phyloP scores from a whole-genome alignment of 2,329 filamentous ascomycete species.

The Nannizziopsis barbatae region DNA sequence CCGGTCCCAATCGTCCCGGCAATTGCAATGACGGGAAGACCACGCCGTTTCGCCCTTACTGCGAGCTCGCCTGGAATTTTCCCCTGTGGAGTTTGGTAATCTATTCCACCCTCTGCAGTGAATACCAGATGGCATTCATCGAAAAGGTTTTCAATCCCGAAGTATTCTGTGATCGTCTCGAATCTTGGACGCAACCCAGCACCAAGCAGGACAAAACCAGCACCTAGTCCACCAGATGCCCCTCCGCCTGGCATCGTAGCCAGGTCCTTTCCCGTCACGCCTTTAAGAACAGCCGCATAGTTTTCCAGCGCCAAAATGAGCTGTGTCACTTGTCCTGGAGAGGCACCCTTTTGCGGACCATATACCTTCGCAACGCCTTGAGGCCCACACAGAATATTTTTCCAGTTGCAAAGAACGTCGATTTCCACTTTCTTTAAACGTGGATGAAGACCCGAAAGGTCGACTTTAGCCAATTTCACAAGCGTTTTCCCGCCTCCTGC shows the following conservation, averaged over 20 bases:
- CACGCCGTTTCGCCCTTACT: slow-evolving; percentile 36
- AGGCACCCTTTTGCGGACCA: slow-evolving; percentile 44
- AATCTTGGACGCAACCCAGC: slow-evolving; percentile 38
- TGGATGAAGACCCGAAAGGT: slow-evolving; percentile 33
- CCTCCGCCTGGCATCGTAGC: slow-evolving; percentile 38
- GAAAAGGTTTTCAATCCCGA: slow-evolving; percentile 39
- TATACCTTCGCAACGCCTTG: slow-evolving; percentile 42
- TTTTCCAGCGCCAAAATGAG: slow-evolving; percentile 37
- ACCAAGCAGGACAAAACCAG: slow-evolving; percentile 41
- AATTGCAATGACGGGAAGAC: slow-evolving; percentile 39
- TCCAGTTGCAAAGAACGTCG: slow-evolving; percentile 43
- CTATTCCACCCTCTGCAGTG: slow-evolving; percentile 44
- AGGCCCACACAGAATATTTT: slow-evolving; percentile 42
- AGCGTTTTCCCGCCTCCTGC: slow-evolving; percentile 36
- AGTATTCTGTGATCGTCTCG: slow-evolving; percentile 43
- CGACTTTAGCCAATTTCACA: slow-evolving; percentile 29
- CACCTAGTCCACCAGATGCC: slow-evolving; percentile 43
- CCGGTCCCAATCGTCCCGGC: slow-evolving; percentile 34
- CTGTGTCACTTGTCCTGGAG: slow-evolving; percentile 32
- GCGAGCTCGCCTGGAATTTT: slow-evolving; percentile 47
- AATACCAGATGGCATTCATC: slow-evolving; percentile 41
- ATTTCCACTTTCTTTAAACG: slow-evolving; percentile 31
- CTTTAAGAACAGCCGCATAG: slow-evolving; percentile 30
- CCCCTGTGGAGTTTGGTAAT: slow-evolving; percentile 42
- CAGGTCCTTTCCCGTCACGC: slow-evolving; percentile 29